Base-by-base conservation (phyloP, 2,329 filamentous ascomycete genomes). In the Eurotiales sp. region DNA sequence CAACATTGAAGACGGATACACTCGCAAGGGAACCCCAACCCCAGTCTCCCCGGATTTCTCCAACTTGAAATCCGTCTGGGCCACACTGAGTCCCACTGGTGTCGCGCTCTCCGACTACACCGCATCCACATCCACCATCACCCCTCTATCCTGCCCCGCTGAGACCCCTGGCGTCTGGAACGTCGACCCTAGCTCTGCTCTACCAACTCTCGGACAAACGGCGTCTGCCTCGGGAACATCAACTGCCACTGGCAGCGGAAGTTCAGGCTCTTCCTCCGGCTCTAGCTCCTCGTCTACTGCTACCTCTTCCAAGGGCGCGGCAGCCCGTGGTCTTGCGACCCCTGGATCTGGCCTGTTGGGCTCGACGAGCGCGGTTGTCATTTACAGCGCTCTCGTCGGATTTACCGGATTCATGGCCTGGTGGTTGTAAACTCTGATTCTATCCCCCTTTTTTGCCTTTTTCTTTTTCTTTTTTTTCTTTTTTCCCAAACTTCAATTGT, bases 51-150 rank as follows among this genome's bases (percentile, higher is more conserved):
- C 90, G 0, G 90, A 95, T 65, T 95, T 92, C 66, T 66, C 75
- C 59, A 93, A 93, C 65, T 78, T 95, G 53, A 83, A 85, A 72
- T 77, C 74, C 23, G 84, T 88, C 59, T 95, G 90, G 90, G 83
- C 83, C 6, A 86, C 81, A 3, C 72, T 89, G 48, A 80, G 74
- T 7, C 88, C 90, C 0, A 82, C 82, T 0, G 87, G 89, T 29
- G 79, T 92, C 37, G 77, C 78, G 37, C 79, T 78, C 46, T 78
- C 81, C 2, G 79, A 80, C 23, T 95, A 95, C 71, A 78, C 79
- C 19, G 76, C 84, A 5, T 78, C 79, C n/a, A 75, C 84, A 1
- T 77, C 72, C 2, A 73, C 76, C 8, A 74, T 84, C 12, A 82
- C 81, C 1, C 80, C 86, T 1, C 82, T 86, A 3, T 72, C 78